Conservation (phyloP, 169 alveolate genomes). For the Cyclospora cayetanensis region DNA sequence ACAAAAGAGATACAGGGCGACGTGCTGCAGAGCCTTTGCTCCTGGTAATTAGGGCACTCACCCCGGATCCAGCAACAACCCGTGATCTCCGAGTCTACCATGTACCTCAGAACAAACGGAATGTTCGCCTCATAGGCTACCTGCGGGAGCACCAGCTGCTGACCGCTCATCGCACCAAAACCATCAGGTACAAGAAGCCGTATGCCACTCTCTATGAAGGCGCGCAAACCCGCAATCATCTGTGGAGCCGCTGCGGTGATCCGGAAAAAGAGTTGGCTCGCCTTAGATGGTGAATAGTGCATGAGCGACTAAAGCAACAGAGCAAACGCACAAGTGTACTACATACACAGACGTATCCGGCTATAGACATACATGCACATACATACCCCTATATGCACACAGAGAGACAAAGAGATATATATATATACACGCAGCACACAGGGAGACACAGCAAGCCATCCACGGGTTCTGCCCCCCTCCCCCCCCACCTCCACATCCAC, state of each 20-base stretch:
- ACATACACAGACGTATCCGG: not conserved
- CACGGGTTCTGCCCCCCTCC: no score
- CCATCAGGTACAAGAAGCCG: slow-evolving; percentile 61
- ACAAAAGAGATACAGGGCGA: no score
- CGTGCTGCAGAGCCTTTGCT: not conserved
- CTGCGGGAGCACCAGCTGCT: slow-evolving; percentile 8
- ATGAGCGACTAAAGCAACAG: slow-evolving; percentile 60
- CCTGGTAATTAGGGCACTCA: not conserved
- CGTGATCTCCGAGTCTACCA: slow-evolving; percentile 95
- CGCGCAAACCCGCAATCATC: slow-evolving; percentile 84
- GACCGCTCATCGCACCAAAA: not conserved
- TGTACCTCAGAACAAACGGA: slow-evolving; percentile 96
- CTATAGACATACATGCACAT: not conserved
- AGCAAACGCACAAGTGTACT: not conserved
- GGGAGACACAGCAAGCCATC: no score
- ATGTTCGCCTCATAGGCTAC: slow-evolving; percentile 95
- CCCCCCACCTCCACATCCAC: no score
- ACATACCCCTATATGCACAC: not conserved
- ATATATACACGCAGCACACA: not conserved
- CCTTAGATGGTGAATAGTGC: slow-evolving; percentile 57
- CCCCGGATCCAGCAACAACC: slow-evolving; percentile 97
- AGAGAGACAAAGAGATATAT: not conserved
- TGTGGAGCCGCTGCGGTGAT: slow-evolving; percentile 87
- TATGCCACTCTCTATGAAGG: slow-evolving; percentile 84
- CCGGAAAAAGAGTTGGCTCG: slow-evolving; percentile 77